Evolutionary conservation across 2,329 filamentous ascomycete genomes (phyloP).

Genomic region (Nannizziopsis arthrosporioides): DNA sequence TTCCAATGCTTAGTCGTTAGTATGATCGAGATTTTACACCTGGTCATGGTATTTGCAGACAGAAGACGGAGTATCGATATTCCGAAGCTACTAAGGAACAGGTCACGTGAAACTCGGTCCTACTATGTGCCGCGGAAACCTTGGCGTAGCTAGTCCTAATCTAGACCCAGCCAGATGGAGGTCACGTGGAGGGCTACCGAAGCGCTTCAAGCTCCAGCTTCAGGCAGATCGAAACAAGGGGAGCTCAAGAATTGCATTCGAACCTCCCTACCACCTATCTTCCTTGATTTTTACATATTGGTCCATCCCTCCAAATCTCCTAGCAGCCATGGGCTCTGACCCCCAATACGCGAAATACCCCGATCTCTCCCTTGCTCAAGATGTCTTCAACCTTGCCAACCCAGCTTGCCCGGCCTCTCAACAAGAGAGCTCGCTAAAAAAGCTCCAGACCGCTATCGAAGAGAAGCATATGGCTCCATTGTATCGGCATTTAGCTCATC

Average conservation of each 20-base stretch:
- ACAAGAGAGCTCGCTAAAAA: slow-evolving; percentile 47
- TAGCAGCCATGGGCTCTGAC: slow-evolving; percentile 44
- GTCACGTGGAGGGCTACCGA: too few relatives aligned
- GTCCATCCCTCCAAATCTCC: not conserved
- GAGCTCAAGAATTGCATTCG: not conserved
- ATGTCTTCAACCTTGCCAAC: slow-evolving; percentile 57
- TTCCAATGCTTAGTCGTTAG: too few relatives aligned
- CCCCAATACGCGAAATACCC: slow-evolving; percentile 55
- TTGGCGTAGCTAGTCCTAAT: slow-evolving; percentile 8
- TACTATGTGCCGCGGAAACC: not conserved
- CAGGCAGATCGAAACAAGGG: slow-evolving; percentile 13
- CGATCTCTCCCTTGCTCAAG: slow-evolving; percentile 52
- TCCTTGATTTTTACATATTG: not conserved
- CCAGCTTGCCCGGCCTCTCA: slow-evolving; percentile 42
- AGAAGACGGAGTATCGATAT: too few relatives aligned
- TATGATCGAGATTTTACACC: too few relatives aligned
- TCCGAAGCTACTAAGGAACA: too few relatives aligned
- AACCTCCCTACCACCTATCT: not conserved
- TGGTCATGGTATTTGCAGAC: too few relatives aligned
- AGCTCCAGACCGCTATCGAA: slow-evolving; percentile 51
- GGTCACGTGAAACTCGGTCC: too few relatives aligned
- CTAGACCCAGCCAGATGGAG: slow-evolving; percentile 15
- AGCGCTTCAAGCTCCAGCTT: slow-evolving; percentile 14
- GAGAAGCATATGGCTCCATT: slow-evolving; percentile 57
- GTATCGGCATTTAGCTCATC: slow-evolving; percentile 54